Evolutionary conservation across 371 early-diverging fungal genomes (phyloP).

Genomic region (Batkoa obscura): DNA sequence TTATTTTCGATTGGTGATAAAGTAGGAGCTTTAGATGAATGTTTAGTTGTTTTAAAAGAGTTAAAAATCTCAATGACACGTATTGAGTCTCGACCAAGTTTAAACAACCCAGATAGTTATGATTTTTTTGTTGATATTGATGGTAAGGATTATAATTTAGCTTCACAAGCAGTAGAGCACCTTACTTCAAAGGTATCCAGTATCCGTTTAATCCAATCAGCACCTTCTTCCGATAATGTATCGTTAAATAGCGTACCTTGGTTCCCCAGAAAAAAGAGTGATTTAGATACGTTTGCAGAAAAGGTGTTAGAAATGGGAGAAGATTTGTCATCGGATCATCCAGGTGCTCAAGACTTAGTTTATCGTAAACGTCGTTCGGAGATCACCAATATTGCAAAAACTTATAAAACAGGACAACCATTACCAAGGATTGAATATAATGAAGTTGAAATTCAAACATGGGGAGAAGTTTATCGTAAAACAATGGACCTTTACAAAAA

Average conservation of each 20-base stretch:
- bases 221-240: neutral
- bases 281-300: conserved; percentile 84
- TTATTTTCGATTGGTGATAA: conserved; percentile 13
- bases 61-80: conserved; percentile 67
- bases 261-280: conserved; percentile 87
- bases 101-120: conserved; percentile 57
- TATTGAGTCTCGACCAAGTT: conserved; percentile 81
- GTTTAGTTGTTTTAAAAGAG: conserved; percentile 49
- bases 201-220: conserved; percentile 29
- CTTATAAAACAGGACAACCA: conserved; percentile 41
- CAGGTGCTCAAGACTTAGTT: conserved; percentile 72
- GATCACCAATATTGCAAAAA: conserved; percentile 72
- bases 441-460: conserved; percentile 58
- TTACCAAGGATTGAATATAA: conserved; percentile 82
- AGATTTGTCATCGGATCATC: conserved; percentile 80
- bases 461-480: conserved; percentile 54
- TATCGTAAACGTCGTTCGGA: conserved; percentile 75
- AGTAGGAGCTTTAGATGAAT: conserved; percentile 71
- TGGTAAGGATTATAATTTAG: conserved; percentile 16
- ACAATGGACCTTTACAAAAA: conserved; percentile 58
- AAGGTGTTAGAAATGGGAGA: conserved; percentile 85
- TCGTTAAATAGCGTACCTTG: conserved; percentile 30
- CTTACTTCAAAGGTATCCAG: conserved; percentile 37
- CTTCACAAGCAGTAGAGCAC: conserved; percentile 22
- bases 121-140: conserved; percentile 86